Evolutionary conservation across 148 eudicot species (phyloP), one percentile per base, ranked within the genome.

Genomic region (Linanthus parryae): DNA sequence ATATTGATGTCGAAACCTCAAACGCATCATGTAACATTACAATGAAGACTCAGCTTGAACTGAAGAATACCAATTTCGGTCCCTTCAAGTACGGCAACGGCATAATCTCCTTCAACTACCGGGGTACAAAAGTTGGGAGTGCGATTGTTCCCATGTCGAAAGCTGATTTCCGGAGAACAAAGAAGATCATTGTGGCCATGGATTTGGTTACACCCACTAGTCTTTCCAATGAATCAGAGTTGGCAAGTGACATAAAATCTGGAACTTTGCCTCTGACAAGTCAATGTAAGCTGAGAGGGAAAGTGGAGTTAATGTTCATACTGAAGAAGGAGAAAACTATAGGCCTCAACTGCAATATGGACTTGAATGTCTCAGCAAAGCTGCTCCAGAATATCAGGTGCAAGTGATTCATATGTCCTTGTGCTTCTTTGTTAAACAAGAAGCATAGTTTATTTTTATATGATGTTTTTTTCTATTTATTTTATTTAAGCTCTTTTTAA

Each of bases 61-160:
- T 66, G 18, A 66, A 53, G 49, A 66, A 66, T 29, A 27, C 47
- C 16, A 54, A 40, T 13, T 54, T 39, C 12, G 58, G 58, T 4
- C 58, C 33, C 1, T 54, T 38, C 12, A 40, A 54, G 8, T 54
- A 8, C 12, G 26, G 19, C 10, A 7, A 20, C 17, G 19, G 35
- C 14, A 43, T 35, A 0, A 18, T 66, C 5, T 0, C n/a, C 8
- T 59, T 66, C 54, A 44, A 18, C 34, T 66, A 58, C 43, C 14
- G 14, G 5, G 59, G 13, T 19, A 18, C 8, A 1, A 2, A 0
- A 3, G 55, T 59, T 15, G 64, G 70, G 12, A 20, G 28, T 9
- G 55, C 43, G 1, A 2, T 37, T 28, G 44, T 66, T n/a, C 54
- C 22, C 3, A 29, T 14, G 19, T 8, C 47, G 2, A 50, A 15